Percentiles rank a stretch among this genome's conserved stretches.
Evolutionary conservation across 2,329 filamentous ascomycete genomes (phyloP).

Genomic region (Phaeosphaeriaceae sp.): DNA sequence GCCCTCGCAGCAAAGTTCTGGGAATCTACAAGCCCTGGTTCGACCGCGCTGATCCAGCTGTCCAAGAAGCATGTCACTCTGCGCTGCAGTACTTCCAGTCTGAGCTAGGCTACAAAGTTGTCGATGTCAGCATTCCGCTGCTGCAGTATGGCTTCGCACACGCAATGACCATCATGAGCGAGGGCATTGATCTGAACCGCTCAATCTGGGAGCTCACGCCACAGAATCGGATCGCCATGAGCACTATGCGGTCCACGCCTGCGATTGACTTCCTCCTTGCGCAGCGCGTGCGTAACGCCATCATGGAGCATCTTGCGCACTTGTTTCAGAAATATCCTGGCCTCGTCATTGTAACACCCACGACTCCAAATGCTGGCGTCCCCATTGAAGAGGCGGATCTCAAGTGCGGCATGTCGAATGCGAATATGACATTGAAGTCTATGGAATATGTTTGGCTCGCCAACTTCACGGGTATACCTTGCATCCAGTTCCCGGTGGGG

Average conservation of each 20-base stretch:
- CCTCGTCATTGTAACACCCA: slow-evolving; percentile 80
- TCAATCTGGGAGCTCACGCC: slow-evolving; percentile 66
- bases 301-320: slow-evolving; percentile 79
- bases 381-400: slow-evolving; percentile 70
- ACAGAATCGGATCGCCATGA: slow-evolving; percentile 74
- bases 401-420: slow-evolving; percentile 71
- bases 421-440: slow-evolving; percentile 72
- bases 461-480: slow-evolving; percentile 81
- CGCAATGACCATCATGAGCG: slow-evolving; percentile 76
- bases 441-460: slow-evolving; percentile 90
- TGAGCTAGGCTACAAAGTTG: slow-evolving; percentile 60
- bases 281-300: slow-evolving; percentile 73
- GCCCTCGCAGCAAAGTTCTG: slow-evolving; percentile 63
- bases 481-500: slow-evolving; percentile 76
- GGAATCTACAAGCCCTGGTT: slow-evolving; percentile 76
- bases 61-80: slow-evolving; percentile 67
- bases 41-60: slow-evolving; percentile 68
- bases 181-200: slow-evolving; percentile 62
- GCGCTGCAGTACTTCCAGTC: slow-evolving; percentile 66
- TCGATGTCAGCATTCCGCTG: slow-evolving; percentile 71
- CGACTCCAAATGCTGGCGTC: slow-evolving; percentile 79
- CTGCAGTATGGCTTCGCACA: slow-evolving; percentile 80
- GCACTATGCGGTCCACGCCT: slow-evolving; percentile 68
- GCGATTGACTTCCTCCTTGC: slow-evolving; percentile 75
- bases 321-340: slow-evolving; percentile 76